Evolutionary conservation across 2,329 filamentous ascomycete species (phyloP).

Genomic region (Ceratocystis cubensis): DNA sequence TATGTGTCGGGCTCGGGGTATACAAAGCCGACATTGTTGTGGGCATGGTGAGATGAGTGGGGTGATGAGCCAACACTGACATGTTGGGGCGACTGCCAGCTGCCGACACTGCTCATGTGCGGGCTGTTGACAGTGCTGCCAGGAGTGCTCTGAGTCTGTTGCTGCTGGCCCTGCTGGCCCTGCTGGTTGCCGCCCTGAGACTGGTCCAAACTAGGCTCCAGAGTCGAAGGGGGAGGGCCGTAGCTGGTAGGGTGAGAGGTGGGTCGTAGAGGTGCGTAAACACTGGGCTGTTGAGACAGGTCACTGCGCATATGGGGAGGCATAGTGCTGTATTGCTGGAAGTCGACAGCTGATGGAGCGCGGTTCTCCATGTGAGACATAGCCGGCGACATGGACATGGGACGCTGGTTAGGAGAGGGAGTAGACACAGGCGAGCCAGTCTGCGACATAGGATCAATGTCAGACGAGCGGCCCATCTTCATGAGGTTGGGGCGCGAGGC

Average conservation of each 20-base stretch:
- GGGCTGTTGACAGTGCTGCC: slow-evolving; percentile 71
- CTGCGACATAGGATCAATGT: slow-evolving; percentile 58
- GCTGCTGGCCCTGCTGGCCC: slow-evolving; percentile 36
- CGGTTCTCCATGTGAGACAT: slow-evolving; percentile 37
- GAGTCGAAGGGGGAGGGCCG: slow-evolving; percentile 60
- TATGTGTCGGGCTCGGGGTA: slow-evolving; percentile 76
- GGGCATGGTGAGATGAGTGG: slow-evolving; percentile 39
- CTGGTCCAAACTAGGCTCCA: slow-evolving; percentile 75
- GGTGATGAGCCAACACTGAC: slow-evolving; percentile 11
- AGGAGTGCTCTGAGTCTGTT: slow-evolving; percentile 48
- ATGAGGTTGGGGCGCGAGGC: slow-evolving; percentile 40
- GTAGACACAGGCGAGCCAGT: slow-evolving; percentile 65
- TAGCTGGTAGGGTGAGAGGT: slow-evolving; percentile 80
- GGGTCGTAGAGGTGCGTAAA: slow-evolving; percentile 49
- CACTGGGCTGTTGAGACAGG: slow-evolving; percentile 56
- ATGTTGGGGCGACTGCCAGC: slow-evolving; percentile 64
- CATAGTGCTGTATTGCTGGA: slow-evolving; percentile 61
- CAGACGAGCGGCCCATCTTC: slow-evolving; percentile 42
- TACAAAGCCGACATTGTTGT: slow-evolving; percentile 48
- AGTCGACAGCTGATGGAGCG: slow-evolving; percentile 32
- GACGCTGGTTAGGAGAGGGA: slow-evolving; percentile 69
- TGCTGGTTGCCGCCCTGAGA: slow-evolving; percentile 1
- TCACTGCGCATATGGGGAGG: slow-evolving; percentile 71
- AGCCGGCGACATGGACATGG: slow-evolving; percentile 66
- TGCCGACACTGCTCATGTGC: slow-evolving; percentile 62